Evolutionary conservation across 225 moss, liverwort and hornwort genomes (phyloP), one percentile per base, ranked within the genome.

Genomic region (Pseudoscleropodium purum): DNA sequence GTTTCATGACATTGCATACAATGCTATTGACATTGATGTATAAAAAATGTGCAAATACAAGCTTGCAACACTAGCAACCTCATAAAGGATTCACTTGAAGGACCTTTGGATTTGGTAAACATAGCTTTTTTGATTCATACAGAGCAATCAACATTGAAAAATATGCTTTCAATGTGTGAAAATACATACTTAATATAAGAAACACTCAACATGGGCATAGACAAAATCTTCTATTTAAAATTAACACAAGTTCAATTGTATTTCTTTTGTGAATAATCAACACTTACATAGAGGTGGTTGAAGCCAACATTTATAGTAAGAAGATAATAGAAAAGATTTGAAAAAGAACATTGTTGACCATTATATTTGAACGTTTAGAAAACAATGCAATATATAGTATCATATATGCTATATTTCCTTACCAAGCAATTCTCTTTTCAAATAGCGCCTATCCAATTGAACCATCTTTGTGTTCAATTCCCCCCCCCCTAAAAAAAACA

Each of bases 361-460:
- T 12, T 68, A n/a, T n/a, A n/a, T 15, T 1, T 68, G 2, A 39
- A 39, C 14, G 14, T n/a, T 4, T 0, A 2, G 0, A 39, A 70
- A 39, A 70, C 7, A 24, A 39, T 70, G 39, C 2, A 24, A 14
- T 39, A 24, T 0, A 24, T 2, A 24, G 0, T 69, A 4, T 68
- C 0, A 47, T 47, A 12, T n/a, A n/a, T 4, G 4, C 1, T 13
- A 70, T 14, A 70, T 70, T 69, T 70, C 14, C 24, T 24, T 18
- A 70, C 0, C 5, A 54, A 0, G 0, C 1, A 0, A 7, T 2
- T n/a, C 12, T 10, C 5, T 39, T 39, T 25, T 18, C 1, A 23
- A 1, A n/a, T n/a, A n/a, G 7, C 4, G 2, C 13, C 23, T 69
- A 69, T 25, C 24, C 1, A 39, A 70, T 70, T 20, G 70, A 39